Conservation (phyloP, 805 yeast genomes). For the Yamadazyma scolyti region DNA sequence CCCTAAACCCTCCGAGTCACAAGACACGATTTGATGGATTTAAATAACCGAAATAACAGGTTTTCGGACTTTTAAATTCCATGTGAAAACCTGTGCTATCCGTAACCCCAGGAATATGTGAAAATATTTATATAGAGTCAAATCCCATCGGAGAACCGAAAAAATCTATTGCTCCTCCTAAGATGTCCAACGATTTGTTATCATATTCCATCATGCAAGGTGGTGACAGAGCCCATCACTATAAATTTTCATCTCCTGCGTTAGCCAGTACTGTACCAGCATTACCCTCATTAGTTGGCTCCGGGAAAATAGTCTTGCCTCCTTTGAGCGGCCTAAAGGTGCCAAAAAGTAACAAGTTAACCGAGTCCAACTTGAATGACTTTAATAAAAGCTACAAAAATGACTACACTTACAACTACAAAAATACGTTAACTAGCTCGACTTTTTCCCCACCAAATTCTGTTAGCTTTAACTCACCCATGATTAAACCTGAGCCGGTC, state of each 20-base stretch:
- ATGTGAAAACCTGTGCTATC: slow-evolving; percentile 8
- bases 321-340: slow-evolving; percentile 6
- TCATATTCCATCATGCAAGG: slow-evolving; percentile 37
- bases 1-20: slow-evolving; percentile 3
- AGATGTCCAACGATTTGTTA: slow-evolving; percentile 35
- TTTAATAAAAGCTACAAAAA: slow-evolving; percentile 1
- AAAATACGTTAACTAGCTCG: slow-evolving; percentile 1
- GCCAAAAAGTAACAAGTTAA: slow-evolving; percentile 5
- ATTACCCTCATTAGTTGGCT: slow-evolving; percentile 1
- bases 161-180: no score
- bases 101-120: slow-evolving; percentile 8
- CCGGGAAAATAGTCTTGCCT: slow-evolving; percentile 11
- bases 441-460: not conserved
- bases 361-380: slow-evolving; percentile 11
- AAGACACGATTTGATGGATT: not conserved
- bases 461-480: not conserved
- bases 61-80: slow-evolving; percentile 9
- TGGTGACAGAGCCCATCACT: slow-evolving; percentile 11
- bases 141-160: no score
- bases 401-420: not conserved
- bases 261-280: slow-evolving; percentile 4
- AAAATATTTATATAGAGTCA: no score
- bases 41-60: slow-evolving; percentile 5
- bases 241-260: slow-evolving; percentile 10
- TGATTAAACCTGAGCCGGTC: not conserved